Evolutionary conservation across 306 rosid genomes (phyloP).

Genomic region (Corylus avellana): DNA sequence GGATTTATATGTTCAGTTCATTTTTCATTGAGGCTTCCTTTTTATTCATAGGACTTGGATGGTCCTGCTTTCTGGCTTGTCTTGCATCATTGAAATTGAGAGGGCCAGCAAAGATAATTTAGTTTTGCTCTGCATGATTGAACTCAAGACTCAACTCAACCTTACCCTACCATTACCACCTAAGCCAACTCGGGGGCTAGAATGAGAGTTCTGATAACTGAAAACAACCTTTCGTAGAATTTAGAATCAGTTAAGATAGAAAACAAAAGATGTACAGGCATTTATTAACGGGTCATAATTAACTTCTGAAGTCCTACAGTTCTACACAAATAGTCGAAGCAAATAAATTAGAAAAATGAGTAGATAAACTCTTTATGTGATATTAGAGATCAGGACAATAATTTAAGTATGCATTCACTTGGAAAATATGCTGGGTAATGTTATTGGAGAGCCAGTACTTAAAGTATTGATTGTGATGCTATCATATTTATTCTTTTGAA

Average conservation of each 20-base stretch:
- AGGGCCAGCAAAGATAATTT: not conserved
- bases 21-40: not conserved
- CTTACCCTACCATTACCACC: not conserved
- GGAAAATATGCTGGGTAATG: not conserved
- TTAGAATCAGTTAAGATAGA: not conserved
- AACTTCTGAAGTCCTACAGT: not conserved
- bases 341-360: not conserved
- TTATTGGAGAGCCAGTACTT: not conserved
- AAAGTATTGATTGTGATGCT: not conserved
- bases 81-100: not conserved
- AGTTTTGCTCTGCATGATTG: constrained; percentile 1
- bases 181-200: not conserved
- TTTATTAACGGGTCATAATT: not conserved
- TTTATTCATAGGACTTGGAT: not conserved
- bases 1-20: not conserved
- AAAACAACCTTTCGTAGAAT: not conserved
- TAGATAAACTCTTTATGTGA: not conserved
- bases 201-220: not conserved
- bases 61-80: not conserved
- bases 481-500: not conserved
- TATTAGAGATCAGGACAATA: not conserved
- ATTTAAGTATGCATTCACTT: not conserved
- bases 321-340: not conserved
- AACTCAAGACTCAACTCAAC: constrained; percentile 4
- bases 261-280: not conserved